Base-by-base conservation (phyloP, 441 rosid genomes). In the Euphorbia celastroides region DNA sequence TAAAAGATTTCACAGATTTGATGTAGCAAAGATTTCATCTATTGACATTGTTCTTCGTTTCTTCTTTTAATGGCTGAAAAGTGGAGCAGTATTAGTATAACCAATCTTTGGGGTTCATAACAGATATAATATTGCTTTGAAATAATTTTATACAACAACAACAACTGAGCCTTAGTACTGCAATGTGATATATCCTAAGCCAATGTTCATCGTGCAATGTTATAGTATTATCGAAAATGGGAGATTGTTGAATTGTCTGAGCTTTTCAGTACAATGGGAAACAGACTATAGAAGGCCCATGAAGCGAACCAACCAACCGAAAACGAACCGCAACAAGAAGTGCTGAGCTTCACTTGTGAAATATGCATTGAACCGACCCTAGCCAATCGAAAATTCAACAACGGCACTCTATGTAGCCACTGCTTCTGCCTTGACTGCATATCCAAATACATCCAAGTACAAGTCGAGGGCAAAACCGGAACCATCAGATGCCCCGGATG, bases 341-440 rank as follows among this genome's bases (percentile, higher is more conserved):
- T 23, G 34, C 48, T 44, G 34, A 44, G 19, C 25, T 75, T 78
- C 55, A 71, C 72, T 28, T 75, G 79, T 58, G 75, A 75, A 32
- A 68, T 68, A 13, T 77, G 84, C 68, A 25, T 73, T 11, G 81
- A 77, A 42, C 72, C 79, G 9, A 55, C 44, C 34, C 3, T 19
- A 22, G 30, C 60, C 46, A 57, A 38, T 62, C 64, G 42, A 20
- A 75, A 70, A 60, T 74, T 77, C 60, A 65, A 64, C 31, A 77
- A 65, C 23, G 41, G 56, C 16, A 22, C 7, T 41, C 11, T 41
- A 14, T 80, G 81, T 57, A 22, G 7, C 26, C 82, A 79, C 51
- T 70, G 72, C 7, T 72, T 76, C 64, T 78, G 82, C 55, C 0
- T 62, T 23, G 70, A 55, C 28, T 81, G 82, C 78, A 76, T 76